Percentiles rank a stretch among this genome's conserved stretches.
These are phyloP conservation scores for Fusarium pseudograminearum DNA, from an alignment of 2,329 filamentous ascomycete genomes.

Conservation along the genomic window DNA sequence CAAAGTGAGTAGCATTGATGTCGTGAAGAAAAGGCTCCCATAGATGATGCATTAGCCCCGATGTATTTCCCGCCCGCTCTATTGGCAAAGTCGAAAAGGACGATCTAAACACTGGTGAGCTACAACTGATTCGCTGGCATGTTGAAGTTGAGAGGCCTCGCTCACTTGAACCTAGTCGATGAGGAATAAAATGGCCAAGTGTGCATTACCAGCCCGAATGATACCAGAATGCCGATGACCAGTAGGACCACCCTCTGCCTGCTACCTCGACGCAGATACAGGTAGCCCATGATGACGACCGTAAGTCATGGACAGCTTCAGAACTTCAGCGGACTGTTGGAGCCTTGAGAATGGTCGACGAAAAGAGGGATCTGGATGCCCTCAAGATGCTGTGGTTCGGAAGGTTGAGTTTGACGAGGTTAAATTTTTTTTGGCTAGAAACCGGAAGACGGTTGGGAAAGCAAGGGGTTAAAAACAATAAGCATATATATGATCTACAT, in stretches of 20 bases:
- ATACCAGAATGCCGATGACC: background rate
- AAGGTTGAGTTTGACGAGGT: background rate
- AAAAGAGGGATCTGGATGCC: background rate
- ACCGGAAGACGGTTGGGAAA: background rate
- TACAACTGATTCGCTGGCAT: no score
- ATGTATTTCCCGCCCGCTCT: conserved; percentile 5
- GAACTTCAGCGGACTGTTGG: background rate
- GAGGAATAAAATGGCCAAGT: background rate
- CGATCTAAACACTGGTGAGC: background rate
- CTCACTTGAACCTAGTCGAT: background rate
- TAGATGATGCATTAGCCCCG: conserved; percentile 15
- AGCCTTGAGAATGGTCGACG: background rate
- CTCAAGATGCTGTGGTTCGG: background rate
- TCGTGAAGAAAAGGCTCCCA: conserved; percentile 39
- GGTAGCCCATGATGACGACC: background rate
- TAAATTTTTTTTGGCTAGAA: background rate
- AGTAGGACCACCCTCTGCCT: background rate
- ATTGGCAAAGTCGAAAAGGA: background rate
- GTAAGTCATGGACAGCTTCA: background rate
- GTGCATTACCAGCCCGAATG: background rate
- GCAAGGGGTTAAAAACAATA: background rate
- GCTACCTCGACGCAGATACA: background rate
- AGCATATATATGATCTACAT: no score
- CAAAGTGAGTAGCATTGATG: conserved; percentile 12
- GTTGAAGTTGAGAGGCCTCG: no score